phyloP scores from a whole-genome alignment of 73 alveolate species.

The Paramecium biaurelia region DNA sequence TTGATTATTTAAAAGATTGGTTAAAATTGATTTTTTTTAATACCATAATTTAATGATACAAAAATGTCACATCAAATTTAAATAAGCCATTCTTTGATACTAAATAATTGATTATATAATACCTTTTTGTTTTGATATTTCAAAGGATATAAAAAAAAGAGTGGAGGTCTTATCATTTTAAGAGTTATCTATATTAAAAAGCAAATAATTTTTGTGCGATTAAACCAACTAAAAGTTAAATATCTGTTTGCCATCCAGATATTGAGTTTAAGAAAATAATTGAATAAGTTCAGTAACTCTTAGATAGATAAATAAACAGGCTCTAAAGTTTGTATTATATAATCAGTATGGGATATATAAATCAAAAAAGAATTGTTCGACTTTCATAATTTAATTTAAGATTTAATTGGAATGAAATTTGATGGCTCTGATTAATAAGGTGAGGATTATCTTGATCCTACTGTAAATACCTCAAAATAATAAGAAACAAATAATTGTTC shows the following conservation, averaged over 20 bases:
- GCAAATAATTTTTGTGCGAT: background rate
- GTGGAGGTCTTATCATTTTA: background rate
- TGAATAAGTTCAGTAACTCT: background rate
- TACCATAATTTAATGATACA: background rate
- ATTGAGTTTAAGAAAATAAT: background rate
- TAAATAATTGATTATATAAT: background rate
- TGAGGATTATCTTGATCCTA: background rate
- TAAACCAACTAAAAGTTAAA: background rate
- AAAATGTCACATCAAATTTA: background rate
- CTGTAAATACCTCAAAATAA: background rate
- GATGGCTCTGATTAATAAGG: background rate
- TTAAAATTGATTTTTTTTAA: background rate
- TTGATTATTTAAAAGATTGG: background rate
- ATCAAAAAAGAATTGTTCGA: background rate
- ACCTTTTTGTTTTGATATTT: background rate
- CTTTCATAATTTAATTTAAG: background rate
- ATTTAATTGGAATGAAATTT: background rate
- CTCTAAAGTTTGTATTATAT: background rate
- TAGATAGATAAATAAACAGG: background rate
- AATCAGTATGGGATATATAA: background rate
- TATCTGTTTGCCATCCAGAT: background rate
- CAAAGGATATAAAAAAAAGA: background rate
- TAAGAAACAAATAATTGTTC: background rate
- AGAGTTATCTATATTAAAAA: background rate
- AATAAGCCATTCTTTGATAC: background rate